Base-by-base conservation (phyloP, 2,329 filamentous ascomycete species). In the Lizonia empirigonia region DNA sequence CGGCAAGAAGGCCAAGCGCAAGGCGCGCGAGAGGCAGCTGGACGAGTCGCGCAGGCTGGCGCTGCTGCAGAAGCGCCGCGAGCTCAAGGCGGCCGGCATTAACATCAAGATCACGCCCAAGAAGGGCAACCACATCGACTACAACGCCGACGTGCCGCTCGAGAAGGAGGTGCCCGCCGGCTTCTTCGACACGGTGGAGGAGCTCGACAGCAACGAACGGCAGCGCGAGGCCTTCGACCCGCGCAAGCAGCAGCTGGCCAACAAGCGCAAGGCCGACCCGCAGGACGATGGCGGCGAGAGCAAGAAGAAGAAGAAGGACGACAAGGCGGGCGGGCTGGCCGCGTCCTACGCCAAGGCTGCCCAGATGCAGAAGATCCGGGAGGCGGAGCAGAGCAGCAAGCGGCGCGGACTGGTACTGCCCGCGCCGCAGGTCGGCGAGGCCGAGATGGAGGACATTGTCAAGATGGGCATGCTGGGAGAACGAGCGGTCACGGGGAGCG, bases 81-180 rank as follows among this genome's bases (percentile, higher is more conserved):
- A 99, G 76, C 84, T 99, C 60, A 99, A 99, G 78, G 95, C 92
- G 70, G 91, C 94, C 1, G 94, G 94, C 38, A 97, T 99, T 76
- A 99, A 99, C 73, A 91, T 97, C 78, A 99, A 97, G 76, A 87
- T 97, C 50, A 86, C 86, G 2, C 94, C 89, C 12, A 85, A 89
- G 54, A 97, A 97, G 79, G 87, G 91, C 79, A 94, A 94, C 0
- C 88, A 97, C 78, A 99, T 99, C 91, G 94, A 99, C 75, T 99
- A 99, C 79, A 99, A 99, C 74, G 94, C 94, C 64, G 94, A 99
- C 65, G 96, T 99, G 59, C 94, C 94, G 0, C 97, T 99, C 60
- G 94, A 99, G 74, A 97, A 94, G 75, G 89, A 90, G 58, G 87
- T 94, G 0, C 88, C 89, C 0, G 79, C 86, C 18, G 94, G 94